These are phyloP conservation scores for Microbotryum lychnidis-dioicae DNA, from an alignment of 1,284 basidiomycete genomes.

Conservation along the genomic window DNA sequence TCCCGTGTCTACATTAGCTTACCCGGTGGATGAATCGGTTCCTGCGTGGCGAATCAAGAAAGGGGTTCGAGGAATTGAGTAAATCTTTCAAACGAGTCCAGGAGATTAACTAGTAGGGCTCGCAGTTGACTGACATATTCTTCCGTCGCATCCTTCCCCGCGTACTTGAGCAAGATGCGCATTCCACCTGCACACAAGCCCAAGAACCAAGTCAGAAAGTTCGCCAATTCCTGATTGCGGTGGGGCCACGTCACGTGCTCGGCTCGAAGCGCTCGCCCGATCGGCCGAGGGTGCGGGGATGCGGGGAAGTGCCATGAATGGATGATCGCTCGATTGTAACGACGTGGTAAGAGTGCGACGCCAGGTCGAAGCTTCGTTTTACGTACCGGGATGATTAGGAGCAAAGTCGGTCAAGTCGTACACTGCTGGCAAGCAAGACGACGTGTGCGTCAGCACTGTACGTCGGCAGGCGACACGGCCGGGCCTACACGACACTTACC, in stretches of 20 bases:
- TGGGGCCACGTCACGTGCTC: slow-evolving; percentile 12
- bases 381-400: neutral
- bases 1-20: neutral
- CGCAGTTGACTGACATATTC: slow-evolving; percentile 6
- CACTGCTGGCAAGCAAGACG: neutral
- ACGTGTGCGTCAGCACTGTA: neutral
- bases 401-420: slow-evolving; percentile 4
- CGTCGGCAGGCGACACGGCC: neutral
- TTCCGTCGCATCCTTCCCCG: slow-evolving; percentile 32
- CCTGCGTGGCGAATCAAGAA: neutral
- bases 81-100: neutral
- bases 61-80: neutral
- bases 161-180: slow-evolving; percentile 29
- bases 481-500: neutral
- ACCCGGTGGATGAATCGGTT: slow-evolving; percentile 16
- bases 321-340: neutral
- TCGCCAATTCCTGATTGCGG: neutral
- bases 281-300: neutral
- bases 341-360: slow-evolving; percentile 46
- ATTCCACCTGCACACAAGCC: slow-evolving; percentile 20
- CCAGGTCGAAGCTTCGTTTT: slow-evolving; percentile 57
- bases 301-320: neutral
- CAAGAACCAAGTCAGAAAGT: neutral
- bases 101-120: neutral
- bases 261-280: neutral